Conservation (phyloP, 1,139 yeast genomes). For the Scheffersomyces segobiensis region DNA sequence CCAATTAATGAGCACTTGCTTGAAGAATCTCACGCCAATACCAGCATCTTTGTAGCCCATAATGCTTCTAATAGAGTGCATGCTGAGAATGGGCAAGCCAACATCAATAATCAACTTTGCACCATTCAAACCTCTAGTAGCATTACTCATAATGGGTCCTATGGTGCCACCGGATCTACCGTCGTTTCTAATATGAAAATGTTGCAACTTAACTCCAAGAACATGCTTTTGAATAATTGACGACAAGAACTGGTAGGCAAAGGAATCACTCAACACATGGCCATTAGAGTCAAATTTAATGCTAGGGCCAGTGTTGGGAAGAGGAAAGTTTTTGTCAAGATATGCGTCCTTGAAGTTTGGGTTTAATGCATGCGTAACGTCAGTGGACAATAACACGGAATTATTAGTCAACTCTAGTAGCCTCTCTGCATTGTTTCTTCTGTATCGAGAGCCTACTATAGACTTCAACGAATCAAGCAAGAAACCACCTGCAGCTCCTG, state of each 20-base stretch:
- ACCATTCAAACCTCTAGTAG: conserved; percentile 30
- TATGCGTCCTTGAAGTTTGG: conserved; percentile 43
- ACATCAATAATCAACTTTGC: conserved; percentile 44
- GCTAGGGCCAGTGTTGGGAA: conserved; percentile 44
- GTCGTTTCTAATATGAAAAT: conserved; percentile 47
- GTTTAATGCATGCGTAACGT: conserved; percentile 47
- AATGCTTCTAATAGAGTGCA: conserved; percentile 48
- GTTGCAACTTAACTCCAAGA: conserved; percentile 33
- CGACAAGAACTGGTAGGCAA: conserved; percentile 24
- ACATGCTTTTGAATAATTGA: conserved; percentile 24
- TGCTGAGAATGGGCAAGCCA: conserved; percentile 46
- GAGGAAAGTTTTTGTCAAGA: conserved; percentile 39
- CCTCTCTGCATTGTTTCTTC: conserved; percentile 4
- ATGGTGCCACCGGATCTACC: conserved; percentile 47
- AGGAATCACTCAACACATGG: conserved; percentile 45
- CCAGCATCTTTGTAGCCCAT: conserved; percentile 47
- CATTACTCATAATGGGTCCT: conserved; percentile 42
- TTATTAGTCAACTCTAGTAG: conserved; percentile 11
- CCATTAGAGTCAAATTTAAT: conserved; percentile 43
- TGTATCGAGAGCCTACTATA: conserved; percentile 8
- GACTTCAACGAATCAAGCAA: conserved; percentile 16
- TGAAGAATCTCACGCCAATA: conserved; percentile 40
- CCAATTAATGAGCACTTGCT: conserved; percentile 41
- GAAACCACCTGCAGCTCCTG: conserved; percentile 42
- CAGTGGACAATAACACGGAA: conserved; percentile 42